Conservation (phyloP, 352 stramenopile species). For the Pythium grandisporangium region DNA sequence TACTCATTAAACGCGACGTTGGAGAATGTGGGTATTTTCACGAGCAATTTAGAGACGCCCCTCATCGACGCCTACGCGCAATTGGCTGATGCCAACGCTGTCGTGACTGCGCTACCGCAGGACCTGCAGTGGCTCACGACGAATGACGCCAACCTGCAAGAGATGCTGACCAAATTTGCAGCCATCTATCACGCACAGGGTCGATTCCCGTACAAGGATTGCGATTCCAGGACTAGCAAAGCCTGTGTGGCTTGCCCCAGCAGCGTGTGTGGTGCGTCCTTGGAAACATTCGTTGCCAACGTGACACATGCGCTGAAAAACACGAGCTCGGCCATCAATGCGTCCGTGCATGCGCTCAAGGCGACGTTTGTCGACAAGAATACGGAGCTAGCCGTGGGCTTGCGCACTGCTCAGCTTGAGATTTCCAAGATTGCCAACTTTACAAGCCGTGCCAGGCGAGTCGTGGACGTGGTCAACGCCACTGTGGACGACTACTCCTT, state of each 20-base stretch:
- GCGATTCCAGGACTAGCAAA: slow-evolving; percentile 21
- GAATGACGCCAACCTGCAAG: slow-evolving; percentile 32
- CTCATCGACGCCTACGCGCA: slow-evolving; percentile 30
- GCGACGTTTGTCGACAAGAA: slow-evolving; percentile 33
- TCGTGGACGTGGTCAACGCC: slow-evolving; percentile 42
- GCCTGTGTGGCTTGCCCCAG: slow-evolving; percentile 51
- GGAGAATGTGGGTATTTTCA: slow-evolving; percentile 72
- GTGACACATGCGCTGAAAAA: slow-evolving; percentile 10
- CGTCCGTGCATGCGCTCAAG: slow-evolving; percentile 20
- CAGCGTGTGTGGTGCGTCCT: slow-evolving; percentile 33
- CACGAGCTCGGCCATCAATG: slow-evolving; percentile 18
- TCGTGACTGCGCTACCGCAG: slow-evolving; percentile 26
- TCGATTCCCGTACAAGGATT: slow-evolving; percentile 39
- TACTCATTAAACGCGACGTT: slow-evolving; percentile 61
- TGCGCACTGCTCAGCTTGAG: slow-evolving; percentile 34
- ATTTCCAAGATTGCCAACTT: slow-evolving; percentile 41
- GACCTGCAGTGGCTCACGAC: slow-evolving; percentile 40
- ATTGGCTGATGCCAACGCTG: slow-evolving; percentile 27
- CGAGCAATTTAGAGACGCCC: slow-evolving; percentile 43
- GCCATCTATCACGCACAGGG: slow-evolving; percentile 44
- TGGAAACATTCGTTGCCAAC: slow-evolving; percentile 31
- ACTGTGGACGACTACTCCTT: slow-evolving; percentile 76
- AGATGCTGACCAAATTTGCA: slow-evolving; percentile 53
- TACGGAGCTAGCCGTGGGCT: slow-evolving; percentile 22
- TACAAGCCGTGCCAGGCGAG: slow-evolving; percentile 42